Percentiles rank a stretch among this genome's conserved stretches.
Conservation (phyloP, 2,329 filamentous ascomycete genomes). For the Claviceps pazoutovae region DNA sequence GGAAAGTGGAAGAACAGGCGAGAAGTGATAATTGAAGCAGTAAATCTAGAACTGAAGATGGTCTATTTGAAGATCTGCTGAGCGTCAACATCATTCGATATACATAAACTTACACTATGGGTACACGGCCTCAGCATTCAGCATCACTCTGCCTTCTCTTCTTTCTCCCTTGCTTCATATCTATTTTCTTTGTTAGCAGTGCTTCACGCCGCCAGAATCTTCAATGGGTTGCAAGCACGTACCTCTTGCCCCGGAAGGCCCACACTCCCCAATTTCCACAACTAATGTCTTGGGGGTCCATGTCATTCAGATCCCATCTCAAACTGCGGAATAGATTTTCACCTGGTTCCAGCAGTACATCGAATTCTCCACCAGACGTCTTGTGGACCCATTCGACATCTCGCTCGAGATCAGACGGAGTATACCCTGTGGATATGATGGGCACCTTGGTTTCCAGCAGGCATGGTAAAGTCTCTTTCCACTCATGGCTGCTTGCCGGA, state of each 20-base stretch:
- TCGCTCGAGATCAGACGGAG: constrained; percentile 83
- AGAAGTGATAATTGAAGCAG: constrained; percentile 1
- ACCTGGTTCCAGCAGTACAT: constrained; percentile 78
- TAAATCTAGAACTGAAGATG: background rate
- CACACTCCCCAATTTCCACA: constrained; percentile 96
- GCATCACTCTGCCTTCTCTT: constrained; percentile 14
- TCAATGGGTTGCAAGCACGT: constrained; percentile 17
- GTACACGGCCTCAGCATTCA: constrained; percentile 1
- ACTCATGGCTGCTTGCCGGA: constrained; percentile 84
- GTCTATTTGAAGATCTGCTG: background rate
- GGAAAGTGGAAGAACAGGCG: too few relatives aligned
- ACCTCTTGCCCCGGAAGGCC: constrained; percentile 96
- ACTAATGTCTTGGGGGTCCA: constrained; percentile 85
- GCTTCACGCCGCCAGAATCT: background rate
- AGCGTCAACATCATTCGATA: background rate
- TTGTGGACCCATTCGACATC: constrained; percentile 84
- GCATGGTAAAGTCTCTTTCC: constrained; percentile 78
- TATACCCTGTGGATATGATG: constrained; percentile 90
- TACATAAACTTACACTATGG: constrained; percentile 4
- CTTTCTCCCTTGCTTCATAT: constrained; percentile 50
- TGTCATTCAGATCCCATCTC: constrained; percentile 91
- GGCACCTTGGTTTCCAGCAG: constrained; percentile 92
- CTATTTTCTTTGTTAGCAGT: constrained; percentile 17
- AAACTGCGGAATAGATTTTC: constrained; percentile 91
- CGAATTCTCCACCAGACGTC: constrained; percentile 78